phyloP scores from a whole-genome alignment of 768 basidiomycete species.

The Pulveroboletus ravenelii region DNA sequence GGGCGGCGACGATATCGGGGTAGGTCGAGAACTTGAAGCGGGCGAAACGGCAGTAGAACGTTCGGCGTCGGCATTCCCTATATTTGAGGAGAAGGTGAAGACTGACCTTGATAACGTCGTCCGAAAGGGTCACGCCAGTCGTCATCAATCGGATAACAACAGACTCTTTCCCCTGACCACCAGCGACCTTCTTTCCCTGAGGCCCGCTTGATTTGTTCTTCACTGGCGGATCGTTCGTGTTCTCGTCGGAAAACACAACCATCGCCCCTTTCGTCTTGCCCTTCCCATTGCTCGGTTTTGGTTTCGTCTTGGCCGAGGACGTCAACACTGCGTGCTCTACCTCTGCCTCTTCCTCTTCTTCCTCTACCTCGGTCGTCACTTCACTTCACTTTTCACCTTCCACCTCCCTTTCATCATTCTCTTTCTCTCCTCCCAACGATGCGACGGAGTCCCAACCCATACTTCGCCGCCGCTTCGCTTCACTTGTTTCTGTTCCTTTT shows the following conservation, averaged over 20 bases:
- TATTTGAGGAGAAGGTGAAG: too few species aligned
- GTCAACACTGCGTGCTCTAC: slow-evolving; percentile 14
- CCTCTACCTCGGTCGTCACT: slow-evolving; percentile 11
- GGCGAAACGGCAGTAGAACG: slow-evolving; percentile 8
- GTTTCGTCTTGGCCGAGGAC: slow-evolving; percentile 10
- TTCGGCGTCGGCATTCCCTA: too few species aligned
- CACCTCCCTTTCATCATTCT: slow-evolving; percentile 1
- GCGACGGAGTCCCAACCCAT: slow-evolving; percentile 28
- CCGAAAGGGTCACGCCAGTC: slow-evolving; percentile 57
- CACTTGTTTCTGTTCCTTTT: slow-evolving; percentile 54
- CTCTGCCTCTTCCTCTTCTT: slow-evolving; percentile 26
- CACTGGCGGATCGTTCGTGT: neutral
- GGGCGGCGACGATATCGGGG: slow-evolving; percentile 23
- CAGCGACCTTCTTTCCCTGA: slow-evolving; percentile 13
- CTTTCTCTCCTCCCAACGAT: slow-evolving; percentile 9
- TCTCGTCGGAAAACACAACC: slow-evolving; percentile 4
- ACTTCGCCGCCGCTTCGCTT: slow-evolving; percentile 30
- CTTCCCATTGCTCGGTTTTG: slow-evolving; percentile 8
- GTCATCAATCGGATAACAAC: slow-evolving; percentile 52
- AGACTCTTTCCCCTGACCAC: slow-evolving; percentile 1
- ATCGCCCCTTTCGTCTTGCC: slow-evolving; percentile 1
- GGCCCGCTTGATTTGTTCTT: slow-evolving; percentile 3
- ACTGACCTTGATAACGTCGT: slow-evolving; percentile 57
- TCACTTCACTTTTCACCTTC: slow-evolving; percentile 18
- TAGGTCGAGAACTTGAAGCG: slow-evolving; percentile 19